Evolutionary conservation across 2,329 filamentous ascomycete species (phyloP), one percentile per base, ranked within the genome.

Genomic region (Eutypella sp.): DNA sequence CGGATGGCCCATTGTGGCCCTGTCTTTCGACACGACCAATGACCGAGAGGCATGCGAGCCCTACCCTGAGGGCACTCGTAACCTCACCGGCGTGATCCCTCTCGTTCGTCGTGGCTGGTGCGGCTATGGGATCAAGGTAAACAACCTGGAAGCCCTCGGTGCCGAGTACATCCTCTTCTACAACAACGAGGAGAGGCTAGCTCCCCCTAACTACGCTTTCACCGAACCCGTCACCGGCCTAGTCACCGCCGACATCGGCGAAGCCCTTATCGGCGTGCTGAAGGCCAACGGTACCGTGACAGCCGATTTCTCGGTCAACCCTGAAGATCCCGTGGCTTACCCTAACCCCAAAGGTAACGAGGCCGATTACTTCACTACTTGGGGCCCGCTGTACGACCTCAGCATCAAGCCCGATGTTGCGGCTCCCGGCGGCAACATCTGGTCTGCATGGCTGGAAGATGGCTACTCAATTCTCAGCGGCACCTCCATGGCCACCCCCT

Each of bases 401-500:
- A 58, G 64, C 33, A 57, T 72, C 44, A 72, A 70, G 54, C 69
- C 71, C 7, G 66, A 74, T 42, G 54, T 74, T 41, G 68, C 66
- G 11, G 65, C 68, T 0, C 70, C 71, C 2, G 70, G 72, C 39
- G 67, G 67, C 23, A 62, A 67, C 34, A 75, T 76, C 47, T 63
- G 72, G 43, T 70, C 69, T 19, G 73, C 71, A 2, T 74, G 67
- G 47, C 68, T 68, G 11, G 36, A 51, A 3, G 55, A 66, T 27
- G 56, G 55, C 3, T 62, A 62, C 44, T 63, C 62, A 4, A 62
- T 74, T 7, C 59, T 70, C 27, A 70, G 65, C 42, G 74, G 74
- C 38, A 76, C 74, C 0, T 74, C 70, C 2, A 76, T 76, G 73
- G 67, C 72, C 4, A 66, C 65, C 40, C 72, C 72, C 2, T 72